These are phyloP conservation scores for Skeletonema costatum DNA, from an alignment of 108 stramenopile species.

Conservation along the genomic window DNA sequence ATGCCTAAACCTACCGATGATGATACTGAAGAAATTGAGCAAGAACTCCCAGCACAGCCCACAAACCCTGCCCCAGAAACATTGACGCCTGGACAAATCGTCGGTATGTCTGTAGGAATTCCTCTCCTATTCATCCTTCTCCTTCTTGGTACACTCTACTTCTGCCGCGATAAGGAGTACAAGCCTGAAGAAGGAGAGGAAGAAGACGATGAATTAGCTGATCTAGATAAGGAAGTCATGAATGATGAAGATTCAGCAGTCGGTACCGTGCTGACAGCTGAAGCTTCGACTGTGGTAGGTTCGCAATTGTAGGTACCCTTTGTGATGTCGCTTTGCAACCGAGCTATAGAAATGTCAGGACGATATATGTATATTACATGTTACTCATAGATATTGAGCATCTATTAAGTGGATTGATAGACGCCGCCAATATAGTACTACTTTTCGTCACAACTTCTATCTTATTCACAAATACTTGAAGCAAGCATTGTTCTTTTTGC, in stretches of 20 bases:
- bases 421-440: neutral
- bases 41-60: neutral
- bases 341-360: neutral
- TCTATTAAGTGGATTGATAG: neutral
- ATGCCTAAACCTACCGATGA: neutral
- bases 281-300: neutral
- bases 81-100: neutral
- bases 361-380: neutral
- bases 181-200: neutral
- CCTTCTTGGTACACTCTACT: neutral
- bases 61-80: neutral
- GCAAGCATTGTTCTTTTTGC: constrained; percentile 32
- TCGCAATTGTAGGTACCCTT: neutral
- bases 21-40: neutral
- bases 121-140: neutral
- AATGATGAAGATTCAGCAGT: neutral
- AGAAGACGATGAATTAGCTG: neutral
- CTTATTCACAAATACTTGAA: constrained; percentile 13
- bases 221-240: neutral
- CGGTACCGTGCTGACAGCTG: neutral
- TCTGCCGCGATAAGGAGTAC: neutral
- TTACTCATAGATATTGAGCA: neutral
- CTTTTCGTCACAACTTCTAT: neutral
- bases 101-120: neutral
- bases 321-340: neutral